phyloP scores from a whole-genome alignment of 75 land plant species.

The Adiantum capillusveneris region DNA sequence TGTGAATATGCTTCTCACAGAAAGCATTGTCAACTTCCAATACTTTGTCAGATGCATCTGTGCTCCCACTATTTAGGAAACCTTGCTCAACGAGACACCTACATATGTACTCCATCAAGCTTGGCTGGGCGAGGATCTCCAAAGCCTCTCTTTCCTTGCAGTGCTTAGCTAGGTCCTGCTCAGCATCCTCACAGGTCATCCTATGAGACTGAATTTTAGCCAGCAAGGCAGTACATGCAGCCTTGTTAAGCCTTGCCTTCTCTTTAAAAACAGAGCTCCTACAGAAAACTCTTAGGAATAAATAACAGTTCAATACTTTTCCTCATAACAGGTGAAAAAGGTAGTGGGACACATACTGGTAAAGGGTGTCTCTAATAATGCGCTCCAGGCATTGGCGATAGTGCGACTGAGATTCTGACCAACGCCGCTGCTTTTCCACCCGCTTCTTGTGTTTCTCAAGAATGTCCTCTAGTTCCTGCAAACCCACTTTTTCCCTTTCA shows the following conservation, averaged over 20 bases:
- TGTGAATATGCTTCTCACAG: too few species aligned
- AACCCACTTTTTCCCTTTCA: constrained; percentile 48
- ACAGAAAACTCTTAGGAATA: neutral
- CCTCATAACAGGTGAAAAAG: too few species aligned
- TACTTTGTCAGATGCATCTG: too few species aligned
- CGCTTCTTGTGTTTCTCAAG: constrained; percentile 62
- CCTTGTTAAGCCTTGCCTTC: constrained; percentile 75
- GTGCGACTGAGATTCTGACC: constrained; percentile 75
- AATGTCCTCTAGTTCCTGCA: constrained; percentile 54
- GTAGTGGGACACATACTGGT: constrained; percentile 70
- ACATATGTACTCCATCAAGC: too few species aligned
- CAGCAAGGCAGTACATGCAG: constrained; percentile 67
- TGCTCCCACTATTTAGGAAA: too few species aligned
- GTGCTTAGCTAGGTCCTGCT: constrained; percentile 52
- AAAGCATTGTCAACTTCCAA: too few species aligned
- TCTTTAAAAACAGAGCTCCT: constrained; percentile 89
- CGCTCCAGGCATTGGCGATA: constrained; percentile 75
- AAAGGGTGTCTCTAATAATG: constrained; percentile 93
- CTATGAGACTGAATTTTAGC: constrained; percentile 87
- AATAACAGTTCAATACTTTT: too few species aligned
- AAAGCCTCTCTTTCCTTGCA: constrained; percentile 50
- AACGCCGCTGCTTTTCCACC: constrained; percentile 70
- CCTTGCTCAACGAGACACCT: too few species aligned
- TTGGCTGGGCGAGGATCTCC: too few species aligned
- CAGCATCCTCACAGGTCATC: constrained; percentile 64